Base-by-base conservation (phyloP, 2,329 filamentous ascomycete species). In the Rosellinia necatrix region DNA sequence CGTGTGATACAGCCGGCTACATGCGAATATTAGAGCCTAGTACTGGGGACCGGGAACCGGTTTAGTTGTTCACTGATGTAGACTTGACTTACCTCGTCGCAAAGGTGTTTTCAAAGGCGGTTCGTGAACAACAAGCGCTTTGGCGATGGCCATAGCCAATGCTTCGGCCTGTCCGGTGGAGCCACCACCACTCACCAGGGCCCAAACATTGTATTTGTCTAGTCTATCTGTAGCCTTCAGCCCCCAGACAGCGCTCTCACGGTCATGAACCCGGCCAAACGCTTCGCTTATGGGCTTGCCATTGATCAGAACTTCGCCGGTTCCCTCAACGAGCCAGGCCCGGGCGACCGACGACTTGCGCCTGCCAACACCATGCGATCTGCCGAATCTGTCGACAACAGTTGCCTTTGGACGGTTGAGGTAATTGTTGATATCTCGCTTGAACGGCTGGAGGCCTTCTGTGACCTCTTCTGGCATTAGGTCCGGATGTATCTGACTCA, bases 131-230 rank as follows among this genome's bases (percentile, higher is more conserved):
- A 96, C 72, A 72, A 99, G 77, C 19, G 90, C 93, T 74, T 93
- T 94, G 53, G 90, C 89, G 70, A 97, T 83, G 17, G 91, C 94
- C 75, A 99, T 75, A 37, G 93, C 96, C 68, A 97, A 83, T 29
- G 94, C 92, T 75, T 99, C 94, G 6, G 94, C 93, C 75, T 99
- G 96, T 2, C 94, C 94, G 46, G 94, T 99, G 43, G 90, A 89
- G 66, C 94, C 94, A 64, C 94, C 94, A 53, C 94, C 94, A 56
- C 83, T 81, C 3, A 92, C 90, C 46, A 90, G 76, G 49, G 88
- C 92, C 87, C 91, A 99, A 3, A 97, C 85, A 69, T 99, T 99
- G 80, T 99, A 99, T 75, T 97, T 97, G 79, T 96, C 92, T 62
- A 96, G 75, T 61, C 94, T 81, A 38, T 89, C 81, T 21, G 92